Conservation (phyloP, 2,329 filamentous ascomycete species). For the Lojkania enalia region DNA sequence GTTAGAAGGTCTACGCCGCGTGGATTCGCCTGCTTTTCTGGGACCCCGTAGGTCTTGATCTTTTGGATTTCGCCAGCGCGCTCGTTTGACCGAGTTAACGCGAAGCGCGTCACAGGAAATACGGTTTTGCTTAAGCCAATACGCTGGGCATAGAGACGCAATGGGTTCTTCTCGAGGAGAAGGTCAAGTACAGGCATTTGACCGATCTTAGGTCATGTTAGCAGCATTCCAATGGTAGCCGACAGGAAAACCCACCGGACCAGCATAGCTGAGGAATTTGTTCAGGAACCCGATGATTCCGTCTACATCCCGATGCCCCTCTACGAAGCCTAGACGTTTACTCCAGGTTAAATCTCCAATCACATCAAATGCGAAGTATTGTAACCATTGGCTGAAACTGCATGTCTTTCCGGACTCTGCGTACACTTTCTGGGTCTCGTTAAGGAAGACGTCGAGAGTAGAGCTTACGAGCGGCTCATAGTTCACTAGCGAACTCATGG, state of each 20-base stretch:
- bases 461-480: conserved; percentile 82
- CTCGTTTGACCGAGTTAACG: conserved; percentile 67
- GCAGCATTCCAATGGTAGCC: background rate
- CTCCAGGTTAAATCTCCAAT: conserved; percentile 78
- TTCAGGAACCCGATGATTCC: conserved; percentile 69
- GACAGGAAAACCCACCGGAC: conserved; percentile 57
- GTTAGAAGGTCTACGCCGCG: conserved; percentile 64
- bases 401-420: conserved; percentile 52
- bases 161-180: conserved; percentile 73
- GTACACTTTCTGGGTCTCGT: conserved; percentile 50
- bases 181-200: conserved; percentile 75
- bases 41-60: conserved; percentile 49
- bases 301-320: conserved; percentile 74
- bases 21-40: conserved; percentile 33
- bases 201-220: conserved; percentile 57
- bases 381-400: conserved; percentile 72
- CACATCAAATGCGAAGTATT: conserved; percentile 82
- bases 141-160: conserved; percentile 69
- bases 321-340: conserved; percentile 74
- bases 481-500: conserved; percentile 75
- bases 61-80: conserved; percentile 60
- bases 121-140: conserved; percentile 69
- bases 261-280: conserved; percentile 70
- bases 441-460: conserved; percentile 71
- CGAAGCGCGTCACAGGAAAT: conserved; percentile 74